A percentile compares a stretch with the other conserved stretches of the same genome.
phyloP scores from a whole-genome alignment of 352 stramenopile species.

The Globisporangium nunn region DNA sequence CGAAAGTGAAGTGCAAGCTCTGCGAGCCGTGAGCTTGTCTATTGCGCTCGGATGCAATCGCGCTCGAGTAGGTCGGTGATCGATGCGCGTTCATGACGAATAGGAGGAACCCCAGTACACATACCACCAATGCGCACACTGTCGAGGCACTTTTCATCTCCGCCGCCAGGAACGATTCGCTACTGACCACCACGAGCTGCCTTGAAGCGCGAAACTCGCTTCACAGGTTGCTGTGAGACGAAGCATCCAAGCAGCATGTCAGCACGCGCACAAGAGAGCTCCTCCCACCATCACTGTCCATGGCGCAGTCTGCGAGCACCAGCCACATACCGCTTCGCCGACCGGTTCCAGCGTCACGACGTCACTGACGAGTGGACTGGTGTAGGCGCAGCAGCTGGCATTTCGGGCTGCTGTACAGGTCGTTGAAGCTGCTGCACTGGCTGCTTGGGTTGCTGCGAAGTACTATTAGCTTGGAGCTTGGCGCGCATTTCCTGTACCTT shows the following conservation, averaged over 20 bases:
- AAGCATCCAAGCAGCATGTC: slow-evolving; percentile 1
- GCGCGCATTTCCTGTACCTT: slow-evolving; percentile 63
- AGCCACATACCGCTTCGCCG: slow-evolving; percentile 57
- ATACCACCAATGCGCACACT: not conserved
- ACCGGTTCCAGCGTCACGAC: slow-evolving; percentile 64
- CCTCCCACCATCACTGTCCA: not conserved
- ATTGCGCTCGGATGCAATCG: too few relatives aligned
- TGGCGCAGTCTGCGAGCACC: too few relatives aligned
- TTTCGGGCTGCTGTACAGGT: not conserved
- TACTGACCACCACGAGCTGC: slow-evolving; percentile 25
- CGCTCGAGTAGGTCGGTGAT: too few relatives aligned
- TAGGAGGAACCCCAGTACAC: not conserved
- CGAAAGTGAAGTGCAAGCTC: too few relatives aligned
- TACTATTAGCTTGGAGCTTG: slow-evolving; percentile 7
- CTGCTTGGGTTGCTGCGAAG: slow-evolving; percentile 1
- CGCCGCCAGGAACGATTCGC: not conserved
- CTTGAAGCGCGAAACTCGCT: slow-evolving; percentile 82
- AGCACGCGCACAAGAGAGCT: slow-evolving; percentile 1
- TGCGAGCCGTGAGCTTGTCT: too few relatives aligned
- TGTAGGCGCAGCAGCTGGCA: not conserved
- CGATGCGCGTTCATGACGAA: not conserved
- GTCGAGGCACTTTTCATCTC: too few relatives aligned
- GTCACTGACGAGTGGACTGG: slow-evolving; percentile 23
- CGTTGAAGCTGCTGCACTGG: slow-evolving; percentile 4
- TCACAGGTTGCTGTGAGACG: slow-evolving; percentile 56